These are phyloP conservation scores for Lecanicillium sp. DNA, from an alignment of 2,329 filamentous ascomycete genomes.

Conservation along the genomic window DNA sequence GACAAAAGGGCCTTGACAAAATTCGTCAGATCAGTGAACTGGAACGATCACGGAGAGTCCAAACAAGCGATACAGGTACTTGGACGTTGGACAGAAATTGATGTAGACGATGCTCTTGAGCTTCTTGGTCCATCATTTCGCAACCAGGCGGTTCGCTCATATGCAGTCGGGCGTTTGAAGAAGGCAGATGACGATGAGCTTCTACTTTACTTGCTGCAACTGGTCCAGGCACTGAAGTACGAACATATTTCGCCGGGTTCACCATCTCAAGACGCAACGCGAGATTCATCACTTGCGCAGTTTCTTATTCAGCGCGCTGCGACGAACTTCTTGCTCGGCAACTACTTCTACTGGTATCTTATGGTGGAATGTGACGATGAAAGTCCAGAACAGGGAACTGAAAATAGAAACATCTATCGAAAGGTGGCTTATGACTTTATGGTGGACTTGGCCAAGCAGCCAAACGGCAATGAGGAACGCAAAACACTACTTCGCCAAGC, in stretches of 20 bases:
- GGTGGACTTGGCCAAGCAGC: slow-evolving; percentile 66
- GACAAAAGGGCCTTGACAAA: slow-evolving; percentile 93
- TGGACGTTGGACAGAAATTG: slow-evolving; percentile 91
- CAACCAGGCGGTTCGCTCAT: slow-evolving; percentile 78
- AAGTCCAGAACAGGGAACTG: slow-evolving; percentile 64
- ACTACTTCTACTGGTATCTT: slow-evolving; percentile 96
- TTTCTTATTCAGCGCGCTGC: slow-evolving; percentile 86
- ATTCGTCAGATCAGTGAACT: slow-evolving; percentile 96
- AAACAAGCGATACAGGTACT: slow-evolving; percentile 85
- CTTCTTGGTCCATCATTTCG: slow-evolving; percentile 88
- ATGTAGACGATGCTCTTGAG: slow-evolving; percentile 92
- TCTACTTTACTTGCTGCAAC: slow-evolving; percentile 80
- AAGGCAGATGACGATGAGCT: slow-evolving; percentile 92
- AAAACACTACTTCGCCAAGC: slow-evolving; percentile 77
- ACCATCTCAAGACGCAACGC: slow-evolving; percentile 42
- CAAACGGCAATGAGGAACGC: slow-evolving; percentile 63
- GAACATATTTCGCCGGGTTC: slow-evolving; percentile 63
- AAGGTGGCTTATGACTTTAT: slow-evolving; percentile 97
- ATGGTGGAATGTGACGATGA: slow-evolving; percentile 94
- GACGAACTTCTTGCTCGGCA: slow-evolving; percentile 82
- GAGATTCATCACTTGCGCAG: slow-evolving; percentile 76
- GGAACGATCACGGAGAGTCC: slow-evolving; percentile 77
- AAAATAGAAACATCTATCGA: slow-evolving; percentile 78
- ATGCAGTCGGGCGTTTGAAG: slow-evolving; percentile 83
- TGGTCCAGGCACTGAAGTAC: slow-evolving; percentile 94